Conservation (phyloP, 202 grass and related monocot genomes). For the Carex arenaria region DNA sequence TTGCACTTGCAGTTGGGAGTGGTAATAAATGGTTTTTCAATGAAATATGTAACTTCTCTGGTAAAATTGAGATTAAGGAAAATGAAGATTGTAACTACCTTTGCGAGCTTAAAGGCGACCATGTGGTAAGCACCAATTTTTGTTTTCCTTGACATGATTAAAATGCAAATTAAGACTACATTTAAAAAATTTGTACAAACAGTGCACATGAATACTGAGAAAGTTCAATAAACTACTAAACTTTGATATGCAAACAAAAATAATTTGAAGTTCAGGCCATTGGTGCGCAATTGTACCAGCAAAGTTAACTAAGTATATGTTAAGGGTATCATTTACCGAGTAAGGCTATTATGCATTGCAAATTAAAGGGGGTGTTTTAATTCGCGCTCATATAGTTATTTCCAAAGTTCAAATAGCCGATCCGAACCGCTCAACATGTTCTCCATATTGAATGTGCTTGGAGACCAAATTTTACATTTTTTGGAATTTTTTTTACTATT, state of each 20-base stretch:
- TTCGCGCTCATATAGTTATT: too few relatives aligned
- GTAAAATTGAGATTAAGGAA: conserved; percentile 28
- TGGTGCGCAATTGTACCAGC: neutral
- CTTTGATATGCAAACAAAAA: too few relatives aligned
- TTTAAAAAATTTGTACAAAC: neutral
- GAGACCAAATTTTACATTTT: too few relatives aligned
- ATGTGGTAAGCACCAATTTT: conserved; percentile 35
- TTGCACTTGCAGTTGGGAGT: conserved; percentile 45
- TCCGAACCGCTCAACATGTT: too few relatives aligned
- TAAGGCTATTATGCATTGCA: too few relatives aligned
- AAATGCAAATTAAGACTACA: neutral
- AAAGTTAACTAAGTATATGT: neutral
- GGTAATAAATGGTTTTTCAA: conserved; percentile 64
- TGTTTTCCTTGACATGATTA: neutral
- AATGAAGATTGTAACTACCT: conserved; percentile 30
- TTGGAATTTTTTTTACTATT: too few relatives aligned
- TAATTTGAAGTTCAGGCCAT: too few relatives aligned
- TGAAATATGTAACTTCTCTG: conserved; percentile 34
- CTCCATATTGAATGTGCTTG: too few relatives aligned
- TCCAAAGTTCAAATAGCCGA: too few relatives aligned
- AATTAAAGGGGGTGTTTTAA: too few relatives aligned
- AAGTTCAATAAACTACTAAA: neutral
- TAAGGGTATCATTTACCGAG: neutral
- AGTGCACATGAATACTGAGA: neutral
- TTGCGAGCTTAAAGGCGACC: conserved; percentile 39